Percentiles rank a stretch among this genome's conserved stretches.
Evolutionary conservation across 1,284 basidiomycete species (phyloP).

Genomic region (Boletellus dicymbophilus): DNA sequence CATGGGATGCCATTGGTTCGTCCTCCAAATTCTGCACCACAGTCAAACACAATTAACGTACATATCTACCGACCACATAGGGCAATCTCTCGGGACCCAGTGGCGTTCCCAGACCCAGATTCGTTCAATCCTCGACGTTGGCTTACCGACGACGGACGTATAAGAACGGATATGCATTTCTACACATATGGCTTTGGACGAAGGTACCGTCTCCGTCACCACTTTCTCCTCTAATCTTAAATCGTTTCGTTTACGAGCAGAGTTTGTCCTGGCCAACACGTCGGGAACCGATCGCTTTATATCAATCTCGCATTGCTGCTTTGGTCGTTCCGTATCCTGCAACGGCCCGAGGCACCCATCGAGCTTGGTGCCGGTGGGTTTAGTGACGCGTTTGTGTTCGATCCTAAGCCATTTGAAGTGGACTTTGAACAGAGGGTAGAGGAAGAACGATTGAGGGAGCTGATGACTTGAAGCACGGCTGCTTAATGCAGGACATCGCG

Average conservation of each 20-base stretch:
- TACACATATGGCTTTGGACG: slow-evolving; percentile 65
- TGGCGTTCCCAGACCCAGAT: slow-evolving; percentile 59
- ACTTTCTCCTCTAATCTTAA: background rate
- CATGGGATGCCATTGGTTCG: slow-evolving; percentile 59
- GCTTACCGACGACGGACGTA: slow-evolving; percentile 48
- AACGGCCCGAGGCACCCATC: slow-evolving; percentile 22
- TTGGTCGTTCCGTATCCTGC: slow-evolving; percentile 27
- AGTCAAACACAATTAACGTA: background rate
- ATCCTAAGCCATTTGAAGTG: slow-evolving; percentile 17
- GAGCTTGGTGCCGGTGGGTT: slow-evolving; percentile 24
- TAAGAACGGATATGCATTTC: slow-evolving; percentile 51
- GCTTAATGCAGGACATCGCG: too few relatives aligned
- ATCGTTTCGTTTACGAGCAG: too few relatives aligned
- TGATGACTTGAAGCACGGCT: too few relatives aligned
- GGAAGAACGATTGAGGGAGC: too few relatives aligned
- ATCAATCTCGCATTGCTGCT: slow-evolving; percentile 23
- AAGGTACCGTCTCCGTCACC: slow-evolving; percentile 29
- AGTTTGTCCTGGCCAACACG: slow-evolving; percentile 26
- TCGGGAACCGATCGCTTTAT: slow-evolving; percentile 30
- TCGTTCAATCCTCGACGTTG: slow-evolving; percentile 59
- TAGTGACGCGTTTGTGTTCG: slow-evolving; percentile 12
- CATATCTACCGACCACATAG: slow-evolving; percentile 18
- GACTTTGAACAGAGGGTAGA: slow-evolving; percentile 16
- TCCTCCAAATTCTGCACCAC: background rate
- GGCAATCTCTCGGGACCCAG: slow-evolving; percentile 58